phyloP scores from a whole-genome alignment of 305 asterid genomes.

The Fraxinus albicans region DNA sequence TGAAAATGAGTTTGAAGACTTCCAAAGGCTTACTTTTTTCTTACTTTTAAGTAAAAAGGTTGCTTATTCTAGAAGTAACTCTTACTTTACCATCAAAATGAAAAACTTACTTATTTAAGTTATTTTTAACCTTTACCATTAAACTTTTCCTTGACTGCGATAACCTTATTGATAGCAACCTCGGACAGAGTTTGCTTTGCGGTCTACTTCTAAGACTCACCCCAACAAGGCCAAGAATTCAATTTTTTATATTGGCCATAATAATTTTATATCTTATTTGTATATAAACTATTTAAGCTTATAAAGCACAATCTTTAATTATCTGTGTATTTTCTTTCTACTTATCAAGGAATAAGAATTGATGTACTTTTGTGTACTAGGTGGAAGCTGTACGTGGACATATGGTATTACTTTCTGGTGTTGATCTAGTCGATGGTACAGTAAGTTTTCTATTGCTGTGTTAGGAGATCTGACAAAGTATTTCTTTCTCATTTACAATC shows the following conservation, averaged over 20 bases:
- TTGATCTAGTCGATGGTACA: constrained; percentile 94
- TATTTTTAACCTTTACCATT: background rate
- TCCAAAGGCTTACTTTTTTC: background rate
- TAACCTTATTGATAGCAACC: background rate
- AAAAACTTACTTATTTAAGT: background rate
- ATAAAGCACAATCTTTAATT: background rate
- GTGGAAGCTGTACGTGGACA: constrained; percentile 68
- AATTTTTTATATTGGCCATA: background rate
- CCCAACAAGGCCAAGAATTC: background rate
- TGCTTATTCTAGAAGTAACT: background rate
- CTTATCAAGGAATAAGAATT: background rate
- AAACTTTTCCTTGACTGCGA: background rate
- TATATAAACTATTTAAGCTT: background rate
- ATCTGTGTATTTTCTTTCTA: background rate
- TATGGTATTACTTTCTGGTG: constrained; percentile 72
- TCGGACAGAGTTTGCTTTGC: background rate
- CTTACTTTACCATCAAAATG: background rate
- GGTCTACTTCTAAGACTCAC: background rate
- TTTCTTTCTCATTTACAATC: background rate
- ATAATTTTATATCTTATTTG: background rate
- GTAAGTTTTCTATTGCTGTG: constrained; percentile 39
- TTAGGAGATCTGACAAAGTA: background rate
- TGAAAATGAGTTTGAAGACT: background rate
- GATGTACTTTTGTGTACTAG: constrained; percentile 34
- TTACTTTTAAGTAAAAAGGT: background rate